Conservation (phyloP, 257 asterid genomes). For the Avicennia marina region DNA sequence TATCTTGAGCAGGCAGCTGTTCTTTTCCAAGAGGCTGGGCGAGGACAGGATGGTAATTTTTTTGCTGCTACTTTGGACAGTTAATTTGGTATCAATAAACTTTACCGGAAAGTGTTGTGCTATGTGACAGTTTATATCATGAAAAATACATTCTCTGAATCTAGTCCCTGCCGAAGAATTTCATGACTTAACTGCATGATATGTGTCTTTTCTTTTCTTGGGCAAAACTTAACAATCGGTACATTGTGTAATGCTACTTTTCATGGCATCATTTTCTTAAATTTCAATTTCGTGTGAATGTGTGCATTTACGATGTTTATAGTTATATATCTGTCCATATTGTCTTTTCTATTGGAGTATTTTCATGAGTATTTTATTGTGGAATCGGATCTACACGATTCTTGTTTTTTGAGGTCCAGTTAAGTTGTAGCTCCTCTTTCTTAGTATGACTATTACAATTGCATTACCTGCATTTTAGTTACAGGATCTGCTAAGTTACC, state of each 20-base stretch:
- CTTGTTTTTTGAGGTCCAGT: not conserved
- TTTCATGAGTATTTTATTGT: no score
- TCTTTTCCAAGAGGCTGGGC: constrained; percentile 69
- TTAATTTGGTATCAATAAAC: constrained; percentile 3
- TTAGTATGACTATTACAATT: constrained; percentile 1
- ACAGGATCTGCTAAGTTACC: constrained; percentile 41
- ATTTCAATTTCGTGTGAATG: no score
- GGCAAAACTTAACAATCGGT: no score
- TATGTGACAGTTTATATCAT: not conserved
- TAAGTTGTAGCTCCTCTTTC: not conserved
- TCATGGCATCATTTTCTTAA: no score
- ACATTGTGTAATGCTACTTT: no score
- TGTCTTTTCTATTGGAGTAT: no score
- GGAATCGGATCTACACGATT: not conserved
- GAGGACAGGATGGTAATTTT: constrained; percentile 42
- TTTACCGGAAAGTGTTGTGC: constrained; percentile 1
- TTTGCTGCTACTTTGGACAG: constrained; percentile 7
- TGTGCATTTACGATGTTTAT: no score
- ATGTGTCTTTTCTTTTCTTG: no score
- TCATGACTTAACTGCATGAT: no score
- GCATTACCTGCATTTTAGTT: constrained; percentile 29
- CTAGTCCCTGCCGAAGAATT: no score
- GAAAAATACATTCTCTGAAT: no score
- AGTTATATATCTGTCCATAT: no score
- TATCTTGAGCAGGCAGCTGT: constrained; percentile 67